Percentiles rank a stretch among this genome's conserved stretches.
Conservation (phyloP, 2,329 filamentous ascomycete species). For the Apiospora pterosperma region DNA sequence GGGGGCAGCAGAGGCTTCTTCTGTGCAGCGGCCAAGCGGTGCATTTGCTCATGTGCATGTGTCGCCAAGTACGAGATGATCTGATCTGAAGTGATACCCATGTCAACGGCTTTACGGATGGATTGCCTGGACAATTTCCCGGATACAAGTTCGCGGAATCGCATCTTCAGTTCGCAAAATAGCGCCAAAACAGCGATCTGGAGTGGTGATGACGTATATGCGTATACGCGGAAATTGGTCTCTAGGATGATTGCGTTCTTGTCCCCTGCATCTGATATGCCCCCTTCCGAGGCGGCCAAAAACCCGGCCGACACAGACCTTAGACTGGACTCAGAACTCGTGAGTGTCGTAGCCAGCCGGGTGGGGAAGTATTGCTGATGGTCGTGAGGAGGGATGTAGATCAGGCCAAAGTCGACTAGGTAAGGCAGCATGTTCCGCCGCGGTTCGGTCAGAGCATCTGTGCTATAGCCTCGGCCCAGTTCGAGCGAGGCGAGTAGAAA, state of each 20-base stretch:
- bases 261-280: conserved; percentile 37
- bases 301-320: conserved; percentile 68
- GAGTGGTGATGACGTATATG: conserved; percentile 89
- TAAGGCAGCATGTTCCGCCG: conserved; percentile 88
- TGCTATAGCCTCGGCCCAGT: conserved; percentile 87
- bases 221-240: conserved; percentile 96
- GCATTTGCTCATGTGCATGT: conserved; percentile 94
- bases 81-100: conserved; percentile 91
- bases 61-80: conserved; percentile 90
- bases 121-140: conserved; percentile 88
- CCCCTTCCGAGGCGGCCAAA: conserved; percentile 53
- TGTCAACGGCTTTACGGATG: conserved; percentile 79
- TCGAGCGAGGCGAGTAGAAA: conserved; percentile 94
- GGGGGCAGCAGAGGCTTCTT: conserved; percentile 78
- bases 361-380: conserved; percentile 78
- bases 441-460: conserved; percentile 73
- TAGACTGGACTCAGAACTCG: conserved; percentile 49
- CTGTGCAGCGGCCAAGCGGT: conserved; percentile 56
- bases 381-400: conserved; percentile 65
- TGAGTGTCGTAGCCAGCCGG: conserved; percentile 88
- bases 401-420: conserved; percentile 86
- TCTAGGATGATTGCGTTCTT: conserved; percentile 92
- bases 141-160: conserved; percentile 91
- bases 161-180: conserved; percentile 82
- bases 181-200: conserved; percentile 92